Evolutionary conservation across 768 basidiomycete species (phyloP), one percentile per base, ranked within the genome.

Genomic region (Suillus variegatus): DNA sequence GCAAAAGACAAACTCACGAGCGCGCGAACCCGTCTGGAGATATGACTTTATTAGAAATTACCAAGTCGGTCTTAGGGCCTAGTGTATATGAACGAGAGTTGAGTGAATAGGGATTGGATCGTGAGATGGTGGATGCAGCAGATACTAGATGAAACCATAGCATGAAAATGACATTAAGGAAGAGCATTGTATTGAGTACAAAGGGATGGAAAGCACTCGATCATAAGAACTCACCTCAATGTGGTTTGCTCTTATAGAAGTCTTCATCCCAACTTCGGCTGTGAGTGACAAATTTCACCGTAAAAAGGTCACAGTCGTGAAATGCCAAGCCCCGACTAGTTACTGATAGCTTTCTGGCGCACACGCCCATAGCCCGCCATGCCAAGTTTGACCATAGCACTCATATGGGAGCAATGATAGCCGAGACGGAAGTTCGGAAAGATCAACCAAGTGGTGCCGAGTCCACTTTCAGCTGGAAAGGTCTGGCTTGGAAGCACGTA

Each of bases 21-120:
- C 84, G 78, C 58, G 67, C 67, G 65, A 82, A 85, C 22, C 85
- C 84, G 76, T 86, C 86, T 4, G 86, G 85, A 28, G 81, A 66
- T 60, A 86, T 79, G 35, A 67, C 55, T 32, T 67, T 68, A 69
- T 84, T 84, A 6, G 75, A 73, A 36, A 85, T 78, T n/a, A 73
- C 70, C 7, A 85, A 28, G 41, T 79, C 73, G 32, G 71, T 66
- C 36, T 40, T 38, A 3, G 73, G 47, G 35, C 73, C 73, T 13
- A 74, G 64, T 18, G 72, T 63, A 18, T 44, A 63, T 6, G 60
- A 40, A 10, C 18, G 32, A n/a, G 41, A 44, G 40, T 36, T 60
- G 46, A 67, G 62, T 13, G 72, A 66, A 14, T 8, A 20, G 4
- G 65, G 20, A 36, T 36, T 25, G 3, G 66, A 65, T 65, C 66